These are phyloP conservation scores for Chimonanthus salicifolius DNA, from an alignment of 164 flowering plant species.

Conservation along the genomic window DNA sequence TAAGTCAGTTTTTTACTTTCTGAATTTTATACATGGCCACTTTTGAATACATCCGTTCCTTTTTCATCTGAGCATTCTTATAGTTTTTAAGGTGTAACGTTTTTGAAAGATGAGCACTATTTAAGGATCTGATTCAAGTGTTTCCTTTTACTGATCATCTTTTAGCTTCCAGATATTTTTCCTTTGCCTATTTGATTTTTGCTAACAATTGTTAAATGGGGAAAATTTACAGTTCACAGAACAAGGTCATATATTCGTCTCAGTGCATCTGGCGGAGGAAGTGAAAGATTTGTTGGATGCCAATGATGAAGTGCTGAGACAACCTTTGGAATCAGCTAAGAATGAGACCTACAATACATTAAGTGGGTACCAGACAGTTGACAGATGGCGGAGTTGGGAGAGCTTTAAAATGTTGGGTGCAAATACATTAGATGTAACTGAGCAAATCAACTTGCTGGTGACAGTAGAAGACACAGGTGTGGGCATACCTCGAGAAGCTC, in stretches of 20 bases:
- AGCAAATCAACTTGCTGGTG: conserved; percentile 50
- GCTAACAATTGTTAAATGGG: conserved; percentile 1
- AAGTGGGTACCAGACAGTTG: conserved; percentile 76
- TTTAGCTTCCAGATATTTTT: not conserved
- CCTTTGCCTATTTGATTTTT: not conserved
- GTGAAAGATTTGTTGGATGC: conserved; percentile 22
- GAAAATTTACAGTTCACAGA: conserved; percentile 19
- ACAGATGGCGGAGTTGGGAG: conserved; percentile 81
- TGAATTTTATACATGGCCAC: not conserved
- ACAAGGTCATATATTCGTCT: conserved; percentile 59
- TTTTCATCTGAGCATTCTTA: not conserved
- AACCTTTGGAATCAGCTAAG: conserved; percentile 24
- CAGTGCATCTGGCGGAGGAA: conserved; percentile 79
- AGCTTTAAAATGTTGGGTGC: conserved; percentile 35
- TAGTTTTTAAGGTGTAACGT: not conserved
- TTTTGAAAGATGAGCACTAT: not conserved
- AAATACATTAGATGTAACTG: conserved; percentile 25
- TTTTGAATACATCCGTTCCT: not conserved
- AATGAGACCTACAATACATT: conserved; percentile 39
- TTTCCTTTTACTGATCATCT: not conserved
- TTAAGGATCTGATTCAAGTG: not conserved
- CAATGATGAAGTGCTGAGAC: conserved; percentile 41
- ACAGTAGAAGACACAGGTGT: conserved; percentile 94
- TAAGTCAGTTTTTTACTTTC: too few species aligned
- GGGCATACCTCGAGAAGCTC: conserved; percentile 75